Conservation (phyloP, 1,284 basidiomycete genomes). For the Malassezia nana region DNA sequence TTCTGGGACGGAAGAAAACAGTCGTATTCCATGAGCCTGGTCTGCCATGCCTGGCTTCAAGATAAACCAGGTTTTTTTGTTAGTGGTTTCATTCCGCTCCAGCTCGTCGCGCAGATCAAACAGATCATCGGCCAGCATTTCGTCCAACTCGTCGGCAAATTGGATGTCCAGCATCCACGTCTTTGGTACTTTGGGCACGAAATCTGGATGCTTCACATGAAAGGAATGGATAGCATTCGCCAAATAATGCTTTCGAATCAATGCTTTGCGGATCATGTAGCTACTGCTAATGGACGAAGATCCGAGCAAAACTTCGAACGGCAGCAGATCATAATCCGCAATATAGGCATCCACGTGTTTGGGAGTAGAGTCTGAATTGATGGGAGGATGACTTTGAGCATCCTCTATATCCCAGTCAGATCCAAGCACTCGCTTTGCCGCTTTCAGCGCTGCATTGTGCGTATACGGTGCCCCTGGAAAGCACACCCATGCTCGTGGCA, state of each 20-base stretch:
- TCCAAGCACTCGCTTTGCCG: constrained; percentile 21
- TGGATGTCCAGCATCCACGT: constrained; percentile 84
- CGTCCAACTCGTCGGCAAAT: constrained; percentile 88
- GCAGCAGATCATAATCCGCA: constrained; percentile 42
- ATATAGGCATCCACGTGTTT: constrained; percentile 22
- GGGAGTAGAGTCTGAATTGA: not conserved
- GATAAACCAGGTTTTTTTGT: constrained; percentile 35
- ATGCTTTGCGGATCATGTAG: constrained; percentile 79
- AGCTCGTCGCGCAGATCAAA: constrained; percentile 70
- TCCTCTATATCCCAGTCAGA: constrained; percentile 26
- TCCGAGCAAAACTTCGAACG: constrained; percentile 31
- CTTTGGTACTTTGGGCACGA: constrained; percentile 53
- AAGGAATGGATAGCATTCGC: constrained; percentile 60
- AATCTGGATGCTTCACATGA: constrained; percentile 18
- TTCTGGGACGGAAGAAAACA: constrained; percentile 70
- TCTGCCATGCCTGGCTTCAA: constrained; percentile 96
- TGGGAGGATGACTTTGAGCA: not conserved
- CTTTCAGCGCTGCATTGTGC: constrained; percentile 26
- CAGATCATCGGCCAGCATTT: constrained; percentile 82
- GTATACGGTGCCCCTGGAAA: constrained; percentile 44
- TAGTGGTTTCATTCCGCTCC: constrained; percentile 50
- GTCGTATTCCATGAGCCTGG: constrained; percentile 81
- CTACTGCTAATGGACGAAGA: constrained; percentile 56
- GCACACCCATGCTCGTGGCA: constrained; percentile 24
- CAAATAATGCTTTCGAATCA: constrained; percentile 91